Base-by-base conservation (phyloP, 2,329 filamentous ascomycete species). In the Colletotrichum sp. region DNA sequence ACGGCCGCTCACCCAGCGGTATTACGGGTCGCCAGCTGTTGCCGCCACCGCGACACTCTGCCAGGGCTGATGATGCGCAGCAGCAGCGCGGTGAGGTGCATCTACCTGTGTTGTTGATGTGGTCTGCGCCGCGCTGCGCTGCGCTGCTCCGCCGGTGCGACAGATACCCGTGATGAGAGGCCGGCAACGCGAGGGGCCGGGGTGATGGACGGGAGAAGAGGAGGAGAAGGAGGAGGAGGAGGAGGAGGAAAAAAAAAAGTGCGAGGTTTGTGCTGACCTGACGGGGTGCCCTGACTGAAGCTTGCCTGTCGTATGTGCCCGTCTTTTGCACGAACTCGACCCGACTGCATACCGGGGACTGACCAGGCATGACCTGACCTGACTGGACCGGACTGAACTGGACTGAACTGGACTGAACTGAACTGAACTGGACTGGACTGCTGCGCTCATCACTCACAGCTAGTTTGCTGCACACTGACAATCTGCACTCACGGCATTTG, bases 1-100 rank as follows among this genome's bases (percentile, higher is more conserved):
- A 70, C 69, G 55, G 16, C 73, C 38, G 69, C 38, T 43, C 73
- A 34, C 43, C 73, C 69, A 75, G 60, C 60, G 36, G 36, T 56
- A 28, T 72, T 64, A 75, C 69, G 62, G 69, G 73, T 64, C 64
- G 70, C 73, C 73, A 68, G 69, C 62, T 75, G 73, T 75, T 18
- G 56, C 69, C 69, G 64, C 69, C 52, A 60, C 52, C 30, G 52
- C 52, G 26, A 26, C 48, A 24, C 30, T 34, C 18, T 70, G 71
- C 30, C 58, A 58, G 55, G 64, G 60, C 58, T 26, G 24, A 32
- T 32, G 48, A 58, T 70, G 71, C 58, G 66, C 66, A 65, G 36
- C 36, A 18, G 36, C 36, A 38, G 36, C 16, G 36, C 36, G 56
- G 56, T 48, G 66, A 64, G 66, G 24, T 43, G 71, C 66, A 70